These are phyloP conservation scores for Mycena maculata DNA, from an alignment of 768 basidiomycete species.

Conservation along the genomic window DNA sequence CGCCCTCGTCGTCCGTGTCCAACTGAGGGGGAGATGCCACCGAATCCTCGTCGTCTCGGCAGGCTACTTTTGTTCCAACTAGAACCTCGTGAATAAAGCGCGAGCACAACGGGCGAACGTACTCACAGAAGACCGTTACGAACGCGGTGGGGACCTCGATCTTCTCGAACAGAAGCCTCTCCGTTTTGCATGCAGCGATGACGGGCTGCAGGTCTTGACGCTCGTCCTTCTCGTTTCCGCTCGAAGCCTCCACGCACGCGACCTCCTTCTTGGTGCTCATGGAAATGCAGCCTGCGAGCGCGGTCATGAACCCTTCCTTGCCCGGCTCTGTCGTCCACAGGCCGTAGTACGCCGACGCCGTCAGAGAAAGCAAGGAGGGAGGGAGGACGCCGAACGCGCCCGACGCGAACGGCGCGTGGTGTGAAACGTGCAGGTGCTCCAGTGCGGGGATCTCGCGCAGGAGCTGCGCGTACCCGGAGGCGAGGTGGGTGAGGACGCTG, in stretches of 20 bases:
- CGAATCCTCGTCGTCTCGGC: too few species aligned
- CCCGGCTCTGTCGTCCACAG: slow-evolving; percentile 34
- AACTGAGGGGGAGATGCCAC: not conserved
- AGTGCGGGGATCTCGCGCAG: slow-evolving; percentile 38
- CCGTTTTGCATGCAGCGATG: slow-evolving; percentile 17
- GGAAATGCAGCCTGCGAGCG: slow-evolving; percentile 32
- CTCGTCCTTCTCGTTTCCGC: slow-evolving; percentile 1
- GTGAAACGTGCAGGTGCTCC: slow-evolving; percentile 41
- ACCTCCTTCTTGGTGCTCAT: slow-evolving; percentile 24
- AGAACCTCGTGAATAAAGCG: not conserved
- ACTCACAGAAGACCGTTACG: slow-evolving; percentile 30
- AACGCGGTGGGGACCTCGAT: slow-evolving; percentile 16
- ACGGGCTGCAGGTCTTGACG: slow-evolving; percentile 21
- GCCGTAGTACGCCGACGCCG: slow-evolving; percentile 39
- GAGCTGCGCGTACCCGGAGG: slow-evolving; percentile 39
- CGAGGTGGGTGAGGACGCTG: slow-evolving; percentile 40
- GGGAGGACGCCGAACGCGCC: slow-evolving; percentile 41
- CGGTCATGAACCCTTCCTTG: slow-evolving; percentile 28
- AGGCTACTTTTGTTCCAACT: slow-evolving; percentile 20
- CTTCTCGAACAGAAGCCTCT: slow-evolving; percentile 10
- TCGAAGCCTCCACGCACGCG: slow-evolving; percentile 28
- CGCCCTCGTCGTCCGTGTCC: slow-evolving; percentile 16
- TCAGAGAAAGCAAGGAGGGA: slow-evolving; percentile 32
- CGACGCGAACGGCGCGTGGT: slow-evolving; percentile 40
- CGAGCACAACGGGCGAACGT: not conserved